These are phyloP conservation scores for Trifolium fragiferum DNA, from an alignment of 306 rosid genomes.

Conservation along the genomic window DNA sequence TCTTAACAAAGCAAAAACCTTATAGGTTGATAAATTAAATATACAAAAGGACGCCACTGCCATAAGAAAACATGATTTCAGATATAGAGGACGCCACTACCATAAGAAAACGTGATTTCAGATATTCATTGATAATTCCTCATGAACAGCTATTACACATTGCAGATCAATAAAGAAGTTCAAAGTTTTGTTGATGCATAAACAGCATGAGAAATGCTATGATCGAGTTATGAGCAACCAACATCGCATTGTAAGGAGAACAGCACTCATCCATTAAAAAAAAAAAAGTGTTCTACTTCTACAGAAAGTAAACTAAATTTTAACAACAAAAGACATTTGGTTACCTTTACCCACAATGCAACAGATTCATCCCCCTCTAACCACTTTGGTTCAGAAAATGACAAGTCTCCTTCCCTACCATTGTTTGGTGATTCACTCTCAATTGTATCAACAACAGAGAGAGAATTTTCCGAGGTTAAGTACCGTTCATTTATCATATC, in stretches of 20 bases:
- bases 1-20: conserved; percentile 15
- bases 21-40: conserved; percentile 21
- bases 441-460: conserved; percentile 58
- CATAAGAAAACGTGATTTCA: not conserved
- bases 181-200: not conserved
- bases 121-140: conserved; percentile 24
- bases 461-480: conserved; percentile 58
- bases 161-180: conserved; percentile 24
- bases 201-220: not conserved
- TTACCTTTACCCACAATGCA: conserved; percentile 98
- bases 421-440: conserved; percentile 70
- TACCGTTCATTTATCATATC: conserved; percentile 55
- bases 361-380: conserved; percentile 83
- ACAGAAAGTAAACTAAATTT: conserved; percentile 28
- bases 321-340: conserved; percentile 29
- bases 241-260: conserved; percentile 16
- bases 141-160: conserved; percentile 27
- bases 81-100: not conserved
- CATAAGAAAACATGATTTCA: not conserved
- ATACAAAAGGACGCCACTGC: not conserved
- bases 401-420: conserved; percentile 66
- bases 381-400: conserved; percentile 79
- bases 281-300: conserved; percentile 6
- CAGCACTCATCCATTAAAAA: not conserved
- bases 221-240: conserved; percentile 2